Evolutionary conservation across 2,329 filamentous ascomycete species (phyloP), one percentile per base, ranked within the genome.

Genomic region (Sporothrix pseudoabietina): DNA sequence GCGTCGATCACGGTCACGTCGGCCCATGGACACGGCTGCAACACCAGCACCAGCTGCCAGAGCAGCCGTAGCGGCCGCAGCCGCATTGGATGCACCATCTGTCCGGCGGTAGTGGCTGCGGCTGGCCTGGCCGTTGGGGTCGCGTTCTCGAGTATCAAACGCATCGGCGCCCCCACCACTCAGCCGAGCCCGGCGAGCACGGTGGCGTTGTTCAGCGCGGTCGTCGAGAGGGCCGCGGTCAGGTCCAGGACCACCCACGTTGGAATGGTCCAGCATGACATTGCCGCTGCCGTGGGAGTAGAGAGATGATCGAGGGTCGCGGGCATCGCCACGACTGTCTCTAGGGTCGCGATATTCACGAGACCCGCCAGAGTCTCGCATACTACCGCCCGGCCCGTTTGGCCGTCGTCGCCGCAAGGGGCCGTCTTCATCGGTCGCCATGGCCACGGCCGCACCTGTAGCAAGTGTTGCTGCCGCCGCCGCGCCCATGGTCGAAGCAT

Each of bases 281-380:
- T 39, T 70, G 12, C 22, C 54, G 44, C 69, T 74, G 30, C 63
- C 69, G 35, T 74, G 72, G 2, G 72, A 71, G 63, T 71, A 74
- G 2, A 74, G 44, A 1, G 69, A 71, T 2, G 69, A 71, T 8
- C 72, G 54, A 19, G n/a, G 1, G 35, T 70, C 68, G 19, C 65
- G 41, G 5, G 22, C 1, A 10, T 68, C 61, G 3, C 47, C 68
- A 8, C 68, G 52, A 2, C 2, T 1, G 8, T 72, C 71, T 1
- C 39, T 39, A 1, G n/a, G n/a, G 39, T 63, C 71, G 3, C 52
- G 35, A 12, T 22, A 5, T 16, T 55, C 66, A 9, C 39, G 54
- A 30, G 35, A 3, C 2, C 59, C 68, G 30, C 65, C 12, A 4
- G 39, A 12, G 22, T 68, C 63, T 14, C 63, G 63, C 54, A 59